Conservation (phyloP, 441 rosid species). For the Croton setiger region DNA sequence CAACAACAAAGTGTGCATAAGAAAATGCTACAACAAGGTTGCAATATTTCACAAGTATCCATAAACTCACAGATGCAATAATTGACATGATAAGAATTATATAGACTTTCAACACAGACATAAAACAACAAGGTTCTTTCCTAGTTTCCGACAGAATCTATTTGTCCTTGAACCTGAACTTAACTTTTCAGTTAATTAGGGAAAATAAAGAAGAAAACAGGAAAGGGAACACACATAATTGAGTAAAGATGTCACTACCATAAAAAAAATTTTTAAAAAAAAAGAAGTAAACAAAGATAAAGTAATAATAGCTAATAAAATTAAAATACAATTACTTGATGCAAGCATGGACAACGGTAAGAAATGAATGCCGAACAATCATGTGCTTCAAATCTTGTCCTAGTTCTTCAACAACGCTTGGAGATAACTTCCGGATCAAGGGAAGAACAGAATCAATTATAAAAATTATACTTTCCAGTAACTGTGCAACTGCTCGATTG, state of each 20-base stretch:
- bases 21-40: neutral
- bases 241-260: neutral
- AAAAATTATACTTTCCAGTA: slow-evolving; percentile 94
- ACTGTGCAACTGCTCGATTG: slow-evolving; percentile 76
- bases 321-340: slow-evolving; percentile 60
- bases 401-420: slow-evolving; percentile 77
- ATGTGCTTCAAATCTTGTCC: slow-evolving; percentile 95
- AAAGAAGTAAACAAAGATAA: slow-evolving; percentile 15
- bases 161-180: neutral
- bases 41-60: neutral
- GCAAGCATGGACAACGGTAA: slow-evolving; percentile 99
- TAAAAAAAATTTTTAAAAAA: neutral
- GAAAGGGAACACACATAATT: neutral
- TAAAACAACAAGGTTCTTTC: neutral
- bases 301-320: slow-evolving; percentile 5
- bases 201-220: neutral
- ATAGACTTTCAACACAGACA: neutral
- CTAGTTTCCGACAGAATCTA: neutral
- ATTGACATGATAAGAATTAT: neutral
- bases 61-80: slow-evolving; percentile 1
- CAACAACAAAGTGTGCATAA: neutral
- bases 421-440: slow-evolving; percentile 80
- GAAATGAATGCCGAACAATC: slow-evolving; percentile 95
- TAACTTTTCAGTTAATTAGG: neutral
- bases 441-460: slow-evolving; percentile 87